A percentile compares a stretch with the other conserved stretches of the same genome.
Conservation (phyloP, 2,329 filamentous ascomycete genomes). For the Davidsoniella neocaledoniae region DNA sequence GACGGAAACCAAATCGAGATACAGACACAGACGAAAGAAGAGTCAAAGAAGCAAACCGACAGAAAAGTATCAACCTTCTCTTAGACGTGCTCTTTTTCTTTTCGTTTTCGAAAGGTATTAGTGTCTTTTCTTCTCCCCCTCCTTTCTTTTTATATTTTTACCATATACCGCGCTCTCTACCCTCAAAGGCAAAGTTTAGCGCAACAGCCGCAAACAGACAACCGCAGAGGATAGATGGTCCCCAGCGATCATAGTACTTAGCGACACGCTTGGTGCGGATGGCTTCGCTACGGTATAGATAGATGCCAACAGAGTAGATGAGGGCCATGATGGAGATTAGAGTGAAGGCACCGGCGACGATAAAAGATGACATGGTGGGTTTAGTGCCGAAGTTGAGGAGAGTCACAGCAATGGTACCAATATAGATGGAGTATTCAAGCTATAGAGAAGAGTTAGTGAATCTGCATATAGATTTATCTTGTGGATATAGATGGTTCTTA, state of each 20-base stretch:
- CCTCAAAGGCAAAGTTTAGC: constrained; percentile 65
- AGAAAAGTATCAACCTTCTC: background rate
- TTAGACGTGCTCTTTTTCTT: too few species aligned
- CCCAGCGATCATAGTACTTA: constrained; percentile 79
- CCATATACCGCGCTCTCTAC: constrained; percentile 43
- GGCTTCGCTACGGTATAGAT: constrained; percentile 72
- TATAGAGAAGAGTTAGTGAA: constrained; percentile 20
- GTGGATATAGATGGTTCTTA: constrained; percentile 25
- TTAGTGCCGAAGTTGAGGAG: constrained; percentile 63
- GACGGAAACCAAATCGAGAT: background rate
- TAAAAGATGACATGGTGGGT: constrained; percentile 41
- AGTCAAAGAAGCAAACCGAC: background rate
- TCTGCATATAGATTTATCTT: background rate
- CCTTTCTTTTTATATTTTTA: constrained; percentile 17
- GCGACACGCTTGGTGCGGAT: constrained; percentile 75
- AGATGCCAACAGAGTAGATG: constrained; percentile 69
- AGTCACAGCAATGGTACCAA: constrained; percentile 72
- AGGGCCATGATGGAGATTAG: constrained; percentile 61
- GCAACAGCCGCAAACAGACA: constrained; percentile 57
- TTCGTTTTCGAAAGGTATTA: too few species aligned
- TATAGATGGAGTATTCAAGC: constrained; percentile 93
- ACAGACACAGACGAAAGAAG: background rate
- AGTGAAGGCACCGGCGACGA: constrained; percentile 64
- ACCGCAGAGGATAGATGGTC: constrained; percentile 60
- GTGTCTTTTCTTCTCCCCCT: too few species aligned